Evolutionary conservation across 805 yeast genomes (phyloP).

Genomic region (Ogataea nakhonphanomensis): DNA sequence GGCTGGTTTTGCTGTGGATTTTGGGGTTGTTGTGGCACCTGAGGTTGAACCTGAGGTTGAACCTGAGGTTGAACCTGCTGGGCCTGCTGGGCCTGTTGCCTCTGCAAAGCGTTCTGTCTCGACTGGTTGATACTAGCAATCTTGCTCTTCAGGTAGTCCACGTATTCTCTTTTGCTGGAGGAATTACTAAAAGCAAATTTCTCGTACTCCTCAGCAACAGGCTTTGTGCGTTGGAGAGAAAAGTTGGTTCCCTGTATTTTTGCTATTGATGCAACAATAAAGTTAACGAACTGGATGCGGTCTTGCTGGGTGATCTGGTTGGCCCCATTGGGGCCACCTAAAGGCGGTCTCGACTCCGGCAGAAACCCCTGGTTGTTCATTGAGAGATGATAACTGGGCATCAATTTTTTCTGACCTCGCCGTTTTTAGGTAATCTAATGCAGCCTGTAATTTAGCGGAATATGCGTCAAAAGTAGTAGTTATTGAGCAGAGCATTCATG

Average conservation of each 20-base stretch:
- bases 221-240: conserved; percentile 39
- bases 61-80: conserved; percentile 27
- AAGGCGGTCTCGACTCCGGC: conserved; percentile 3
- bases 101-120: conserved; percentile 21
- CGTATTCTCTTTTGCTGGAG: conserved; percentile 54
- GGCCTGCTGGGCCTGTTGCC: conserved; percentile 25
- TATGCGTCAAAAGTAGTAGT: no score
- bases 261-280: conserved; percentile 31
- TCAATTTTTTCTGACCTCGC: conserved; percentile 10
- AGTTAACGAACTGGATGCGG: conserved; percentile 31
- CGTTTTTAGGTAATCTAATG: conserved; percentile 5
- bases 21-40: conserved; percentile 26
- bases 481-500: not conserved
- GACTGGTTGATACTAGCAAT: conserved; percentile 37
- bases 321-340: conserved; percentile 2
- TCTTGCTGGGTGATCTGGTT: conserved; percentile 30
- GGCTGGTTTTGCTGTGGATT: conserved; percentile 23
- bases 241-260: conserved; percentile 33
- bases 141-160: conserved; percentile 44
- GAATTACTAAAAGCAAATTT: conserved; percentile 59
- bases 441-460: not conserved
- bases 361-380: conserved; percentile 13
- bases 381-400: conserved; percentile 4
- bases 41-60: conserved; percentile 20
- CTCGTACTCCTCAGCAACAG: conserved; percentile 69